phyloP scores from a whole-genome alignment of 2,329 filamentous ascomycete genomes.

The Basipetospora chlamydospora region DNA sequence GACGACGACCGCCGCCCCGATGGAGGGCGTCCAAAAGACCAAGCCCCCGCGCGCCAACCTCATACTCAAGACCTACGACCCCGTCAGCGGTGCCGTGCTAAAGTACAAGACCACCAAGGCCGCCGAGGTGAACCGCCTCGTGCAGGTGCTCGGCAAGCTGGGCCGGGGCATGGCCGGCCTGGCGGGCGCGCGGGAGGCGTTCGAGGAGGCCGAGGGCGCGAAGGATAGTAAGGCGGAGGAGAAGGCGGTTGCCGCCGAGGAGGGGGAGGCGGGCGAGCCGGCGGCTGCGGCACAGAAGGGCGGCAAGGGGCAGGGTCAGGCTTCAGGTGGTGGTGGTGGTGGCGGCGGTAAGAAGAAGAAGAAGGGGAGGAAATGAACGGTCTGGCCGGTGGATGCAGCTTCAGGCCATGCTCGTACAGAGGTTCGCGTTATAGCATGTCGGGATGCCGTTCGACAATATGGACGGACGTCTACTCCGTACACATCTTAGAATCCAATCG shows the following conservation, averaged over 20 bases:
- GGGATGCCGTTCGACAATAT: too few species aligned
- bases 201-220: constrained; percentile 18
- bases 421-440: too few species aligned
- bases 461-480: too few species aligned
- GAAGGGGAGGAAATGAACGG: constrained; percentile 50
- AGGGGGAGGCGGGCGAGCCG: constrained; percentile 14
- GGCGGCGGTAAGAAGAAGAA: constrained; percentile 50
- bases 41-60: constrained; percentile 51
- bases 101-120: constrained; percentile 89
- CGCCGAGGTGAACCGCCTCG: constrained; percentile 72
- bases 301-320: constrained; percentile 13
- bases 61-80: constrained; percentile 80
- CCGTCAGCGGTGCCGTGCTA: constrained; percentile 62
- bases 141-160: constrained; percentile 61
- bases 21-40: constrained; percentile 11
- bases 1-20: constrained; percentile 4
- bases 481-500: too few species aligned
- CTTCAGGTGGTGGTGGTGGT: too few species aligned
- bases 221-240: constrained; percentile 20
- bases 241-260: constrained; percentile 15
- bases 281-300: constrained; percentile 14
- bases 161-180: constrained; percentile 54
- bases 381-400: neutral
- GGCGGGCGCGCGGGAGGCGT: constrained; percentile 25
- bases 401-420: too few species aligned